Evolutionary conservation across 805 yeast species (phyloP).

Genomic region (Yarrowia sp.): DNA sequence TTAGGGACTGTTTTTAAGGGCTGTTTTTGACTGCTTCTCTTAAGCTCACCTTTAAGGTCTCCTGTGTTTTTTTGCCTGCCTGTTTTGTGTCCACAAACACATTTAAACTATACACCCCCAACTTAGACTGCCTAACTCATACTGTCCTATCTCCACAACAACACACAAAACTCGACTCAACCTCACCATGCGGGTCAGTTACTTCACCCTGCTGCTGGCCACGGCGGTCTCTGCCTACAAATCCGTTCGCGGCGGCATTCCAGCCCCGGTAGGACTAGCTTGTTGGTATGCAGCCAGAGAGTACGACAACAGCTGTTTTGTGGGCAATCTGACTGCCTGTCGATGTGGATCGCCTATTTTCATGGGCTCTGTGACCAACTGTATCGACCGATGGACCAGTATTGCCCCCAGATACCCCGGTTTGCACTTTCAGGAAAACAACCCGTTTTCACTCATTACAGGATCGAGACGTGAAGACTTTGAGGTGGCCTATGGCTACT

Average conservation of each 20-base stretch:
- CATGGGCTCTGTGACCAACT: slow-evolving; percentile 14
- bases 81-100: background rate
- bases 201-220: background rate
- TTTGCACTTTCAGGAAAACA: slow-evolving; percentile 10
- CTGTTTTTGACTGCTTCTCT: too few relatives aligned
- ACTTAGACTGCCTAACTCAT: too few relatives aligned
- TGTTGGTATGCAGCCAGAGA: slow-evolving; percentile 25
- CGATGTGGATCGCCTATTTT: slow-evolving; percentile 12
- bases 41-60: too few relatives aligned
- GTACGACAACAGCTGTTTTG: slow-evolving; percentile 17
- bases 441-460: slow-evolving; percentile 12
- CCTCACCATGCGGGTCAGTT: background rate
- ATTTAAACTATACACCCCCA: background rate
- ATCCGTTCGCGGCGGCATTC: slow-evolving; percentile 14
- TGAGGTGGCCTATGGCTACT: background rate
- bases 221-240: slow-evolving; percentile 11
- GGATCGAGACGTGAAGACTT: background rate
- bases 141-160: background rate
- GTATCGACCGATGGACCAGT: slow-evolving; percentile 16
- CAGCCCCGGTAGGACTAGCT: slow-evolving; percentile 2
- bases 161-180: background rate
- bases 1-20: too few relatives aligned
- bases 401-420: background rate
- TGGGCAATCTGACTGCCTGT: slow-evolving; percentile 7
- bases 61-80: too few relatives aligned